These are phyloP conservation scores for Leishmania amazonensis DNA, from an alignment of 208 protist species.

Conservation along the genomic window DNA sequence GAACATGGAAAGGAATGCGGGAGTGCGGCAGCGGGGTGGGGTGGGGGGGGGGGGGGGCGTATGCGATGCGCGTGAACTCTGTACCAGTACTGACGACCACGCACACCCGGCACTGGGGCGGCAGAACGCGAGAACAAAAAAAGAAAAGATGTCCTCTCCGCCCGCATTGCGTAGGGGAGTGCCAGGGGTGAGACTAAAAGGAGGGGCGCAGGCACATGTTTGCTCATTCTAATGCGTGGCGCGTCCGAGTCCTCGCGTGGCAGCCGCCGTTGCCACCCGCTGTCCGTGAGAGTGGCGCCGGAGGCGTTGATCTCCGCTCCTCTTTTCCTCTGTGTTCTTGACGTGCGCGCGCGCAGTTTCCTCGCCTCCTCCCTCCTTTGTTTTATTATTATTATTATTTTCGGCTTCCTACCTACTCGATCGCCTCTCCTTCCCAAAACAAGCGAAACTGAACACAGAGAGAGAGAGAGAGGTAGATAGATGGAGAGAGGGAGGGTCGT, in stretches of 20 bases:
- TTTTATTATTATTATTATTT: too few relatives aligned
- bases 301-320: not conserved
- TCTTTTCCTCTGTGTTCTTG: not conserved
- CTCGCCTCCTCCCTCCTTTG: too few relatives aligned
- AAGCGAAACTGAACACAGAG: not conserved
- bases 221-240: not conserved
- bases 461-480: not conserved
- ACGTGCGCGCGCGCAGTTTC: not conserved
- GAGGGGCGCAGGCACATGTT: not conserved
- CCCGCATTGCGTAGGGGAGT: not conserved
- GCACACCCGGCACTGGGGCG: not conserved
- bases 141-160: not conserved
- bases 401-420: not conserved
- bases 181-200: not conserved
- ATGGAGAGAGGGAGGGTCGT: not conserved
- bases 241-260: not conserved
- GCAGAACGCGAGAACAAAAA: not conserved
- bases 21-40: not conserved
- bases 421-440: not conserved
- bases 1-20: not conserved
- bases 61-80: not conserved
- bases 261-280: not conserved
- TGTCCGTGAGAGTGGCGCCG: too few relatives aligned
- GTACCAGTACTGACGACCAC: not conserved
- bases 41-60: not conserved